phyloP scores from a whole-genome alignment of 192 early-diverging fungal species.

The Mortierella hygrophila region DNA sequence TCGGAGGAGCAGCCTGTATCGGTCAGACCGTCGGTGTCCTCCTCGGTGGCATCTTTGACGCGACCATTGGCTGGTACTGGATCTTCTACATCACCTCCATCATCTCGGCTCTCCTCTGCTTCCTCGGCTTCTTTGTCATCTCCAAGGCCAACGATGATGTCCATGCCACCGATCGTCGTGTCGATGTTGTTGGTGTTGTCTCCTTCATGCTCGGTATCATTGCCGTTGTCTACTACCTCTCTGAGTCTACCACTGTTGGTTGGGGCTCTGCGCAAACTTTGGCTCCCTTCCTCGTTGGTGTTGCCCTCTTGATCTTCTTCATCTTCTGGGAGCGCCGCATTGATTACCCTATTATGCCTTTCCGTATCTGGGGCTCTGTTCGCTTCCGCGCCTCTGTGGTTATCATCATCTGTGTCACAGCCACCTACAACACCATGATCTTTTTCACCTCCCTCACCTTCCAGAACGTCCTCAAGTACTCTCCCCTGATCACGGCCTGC shows the following conservation, averaged over 20 bases:
- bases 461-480: conserved; percentile 56
- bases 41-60: conserved; percentile 53
- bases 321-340: conserved; percentile 50
- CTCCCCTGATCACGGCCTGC: conserved; percentile 57
- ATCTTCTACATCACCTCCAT: conserved; percentile 58
- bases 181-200: conserved; percentile 29
- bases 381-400: conserved; percentile 55
- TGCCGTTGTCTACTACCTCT: conserved; percentile 47
- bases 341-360: conserved; percentile 59
- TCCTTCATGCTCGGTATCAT: conserved; percentile 51
- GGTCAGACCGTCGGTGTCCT: conserved; percentile 50
- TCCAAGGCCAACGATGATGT: conserved; percentile 22
- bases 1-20: conserved; percentile 40
- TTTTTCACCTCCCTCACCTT: conserved; percentile 62
- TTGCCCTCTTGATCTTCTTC: conserved; percentile 52
- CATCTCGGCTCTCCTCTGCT: conserved; percentile 25
- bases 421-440: conserved; percentile 56
- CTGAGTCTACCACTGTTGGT: conserved; percentile 39
- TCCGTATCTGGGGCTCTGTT: conserved; percentile 55
- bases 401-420: conserved; percentile 37
- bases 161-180: conserved; percentile 26
- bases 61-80: conserved; percentile 58
- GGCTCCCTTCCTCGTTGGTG: conserved; percentile 46
- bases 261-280: conserved; percentile 46
- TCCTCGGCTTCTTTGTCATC: conserved; percentile 48